Evolutionary conservation across 73 alveolate genomes (phyloP), one percentile per base, ranked within the genome.

Genomic region (Effrenium voratum): DNA sequence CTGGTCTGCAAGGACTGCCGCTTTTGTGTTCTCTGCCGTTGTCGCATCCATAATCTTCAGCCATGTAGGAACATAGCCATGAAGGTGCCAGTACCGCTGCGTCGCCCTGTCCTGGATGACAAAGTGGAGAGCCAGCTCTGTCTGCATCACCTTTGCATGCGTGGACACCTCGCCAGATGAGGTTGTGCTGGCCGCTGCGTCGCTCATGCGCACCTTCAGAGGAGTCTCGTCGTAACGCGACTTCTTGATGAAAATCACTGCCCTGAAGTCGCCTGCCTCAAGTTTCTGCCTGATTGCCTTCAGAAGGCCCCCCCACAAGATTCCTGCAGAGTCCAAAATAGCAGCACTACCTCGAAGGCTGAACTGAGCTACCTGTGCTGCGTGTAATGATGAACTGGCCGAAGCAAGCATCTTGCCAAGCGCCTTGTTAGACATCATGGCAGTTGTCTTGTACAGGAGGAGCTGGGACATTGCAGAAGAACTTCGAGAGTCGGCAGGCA

Each of bases 211-310:
- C 5, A 80, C 72, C 0, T 30, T 32, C 47, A 80, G 49, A 19
- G 91, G 91, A 2, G 91, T 80, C n/a, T 80, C 91, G 45, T 80
- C 91, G n/a, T 80, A 80, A 10, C 91, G 91, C 28, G 24, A 10
- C 49, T 80, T 80, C 72, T 80, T 47, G 3, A 80, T 0, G 46
- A 80, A 80, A 0, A 44, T 24, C 4, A 80, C 60, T 12, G 47
- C 91, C 49, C 49, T 44, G 72, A 13, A 30, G 34, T 46, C 36
- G 4, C 32, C 49, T 2, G 36, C 34, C 45, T 30, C 47, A 32
- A 70, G 28, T 22, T 26, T 36, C 32, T 80, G n/a, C 3, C 12
- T 13, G 3, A 80, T 49, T 10, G 47, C 1, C 13, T 80, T 13
- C 41, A 80, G 72, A 30, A 47, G 19, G 26, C 70, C 91, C 5